Conservation (phyloP, 2,329 filamentous ascomycete genomes). For the Coniella lustricola region DNA sequence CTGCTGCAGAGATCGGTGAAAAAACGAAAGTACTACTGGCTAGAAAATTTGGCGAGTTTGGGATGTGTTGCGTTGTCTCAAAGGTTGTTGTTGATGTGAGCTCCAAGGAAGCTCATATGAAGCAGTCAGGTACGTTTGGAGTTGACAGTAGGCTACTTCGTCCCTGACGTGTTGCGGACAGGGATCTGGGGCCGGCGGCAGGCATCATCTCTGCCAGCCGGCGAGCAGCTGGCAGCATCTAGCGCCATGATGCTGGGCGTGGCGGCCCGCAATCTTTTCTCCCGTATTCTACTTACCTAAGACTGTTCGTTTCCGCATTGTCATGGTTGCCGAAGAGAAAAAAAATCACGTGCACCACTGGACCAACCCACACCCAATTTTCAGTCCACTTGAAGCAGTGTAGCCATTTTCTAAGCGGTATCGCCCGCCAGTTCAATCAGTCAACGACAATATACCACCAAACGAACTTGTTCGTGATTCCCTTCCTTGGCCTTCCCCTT, state of each 20-base stretch:
- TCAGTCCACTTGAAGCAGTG: neutral
- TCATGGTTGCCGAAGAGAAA: neutral
- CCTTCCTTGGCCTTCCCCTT: conserved; percentile 9
- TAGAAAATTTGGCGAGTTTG: neutral
- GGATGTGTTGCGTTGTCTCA: neutral
- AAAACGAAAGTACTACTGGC: neutral
- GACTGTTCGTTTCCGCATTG: neutral
- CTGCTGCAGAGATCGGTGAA: neutral
- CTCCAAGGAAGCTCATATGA: conserved; percentile 6
- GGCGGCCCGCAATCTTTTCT: conserved; percentile 1
- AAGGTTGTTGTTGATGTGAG: conserved; percentile 3
- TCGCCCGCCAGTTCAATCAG: conserved; percentile 8
- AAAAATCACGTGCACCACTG: conserved; percentile 4
- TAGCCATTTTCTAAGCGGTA: conserved; percentile 9
- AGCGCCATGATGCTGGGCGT: neutral
- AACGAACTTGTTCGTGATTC: conserved; percentile 9
- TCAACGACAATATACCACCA: conserved; percentile 16
- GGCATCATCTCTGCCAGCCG: neutral
- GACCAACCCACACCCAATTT: conserved; percentile 8
- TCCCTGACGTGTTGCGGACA: conserved; percentile 17
- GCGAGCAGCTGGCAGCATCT: neutral
- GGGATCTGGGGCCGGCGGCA: neutral
- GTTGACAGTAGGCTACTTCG: conserved; percentile 12
- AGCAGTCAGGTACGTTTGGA: neutral
- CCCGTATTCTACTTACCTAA: neutral